phyloP scores from a whole-genome alignment of 805 yeast genomes.

The Wickerhamiella sergipiensis region DNA sequence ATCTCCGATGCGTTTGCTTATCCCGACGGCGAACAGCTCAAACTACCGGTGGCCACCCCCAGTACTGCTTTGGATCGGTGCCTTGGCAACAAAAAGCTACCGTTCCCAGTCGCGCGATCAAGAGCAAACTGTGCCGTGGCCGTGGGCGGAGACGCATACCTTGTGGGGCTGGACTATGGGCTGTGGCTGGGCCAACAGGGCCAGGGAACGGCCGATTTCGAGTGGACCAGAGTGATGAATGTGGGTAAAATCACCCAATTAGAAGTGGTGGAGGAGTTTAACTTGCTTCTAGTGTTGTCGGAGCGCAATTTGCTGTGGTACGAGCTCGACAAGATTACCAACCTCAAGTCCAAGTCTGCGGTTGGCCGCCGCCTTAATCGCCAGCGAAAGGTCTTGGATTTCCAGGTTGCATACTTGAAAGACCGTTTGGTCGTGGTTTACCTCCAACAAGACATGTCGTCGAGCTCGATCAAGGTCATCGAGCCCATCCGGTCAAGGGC shows the following conservation, averaged over 20 bases:
- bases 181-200: constrained; percentile 32
- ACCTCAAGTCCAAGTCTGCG: constrained; percentile 11
- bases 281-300: constrained; percentile 44
- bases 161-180: constrained; percentile 54
- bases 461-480: constrained; percentile 40
- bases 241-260: constrained; percentile 42
- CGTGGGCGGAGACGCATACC: constrained; percentile 23
- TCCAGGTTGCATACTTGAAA: constrained; percentile 56
- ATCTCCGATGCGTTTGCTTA: constrained; percentile 54
- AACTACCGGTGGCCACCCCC: constrained; percentile 21
- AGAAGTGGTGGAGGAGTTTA: constrained; percentile 43
- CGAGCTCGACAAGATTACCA: constrained; percentile 41
- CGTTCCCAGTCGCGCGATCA: constrained; percentile 20
- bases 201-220: constrained; percentile 17
- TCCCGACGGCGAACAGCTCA: constrained; percentile 37
- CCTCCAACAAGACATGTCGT: constrained; percentile 34
- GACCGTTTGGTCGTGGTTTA: constrained; percentile 44
- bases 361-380: constrained; percentile 36
- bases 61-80: constrained; percentile 25
- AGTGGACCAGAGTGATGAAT: constrained; percentile 48
- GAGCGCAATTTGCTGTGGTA: constrained; percentile 48
- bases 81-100: constrained; percentile 7
- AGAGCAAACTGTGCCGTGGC: constrained; percentile 31
- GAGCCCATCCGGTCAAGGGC: constrained; percentile 33
- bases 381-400: constrained; percentile 37